Evolutionary conservation across 225 moss, liverwort and hornwort species (phyloP), one percentile per base, ranked within the genome.

Genomic region (Marchantia polymorpha): DNA sequence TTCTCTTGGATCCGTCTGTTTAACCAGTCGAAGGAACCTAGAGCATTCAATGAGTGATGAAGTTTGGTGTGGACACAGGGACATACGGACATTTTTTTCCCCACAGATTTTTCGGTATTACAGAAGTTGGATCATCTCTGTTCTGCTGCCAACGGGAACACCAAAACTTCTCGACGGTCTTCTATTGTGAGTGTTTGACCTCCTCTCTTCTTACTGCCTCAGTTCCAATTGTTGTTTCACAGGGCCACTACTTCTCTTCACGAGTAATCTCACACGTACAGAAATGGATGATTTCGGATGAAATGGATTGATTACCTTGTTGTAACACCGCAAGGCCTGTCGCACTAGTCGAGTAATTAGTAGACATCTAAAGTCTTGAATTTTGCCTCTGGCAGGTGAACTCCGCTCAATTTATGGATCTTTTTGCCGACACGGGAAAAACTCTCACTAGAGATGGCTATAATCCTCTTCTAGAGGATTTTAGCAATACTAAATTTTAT

Each of bases 391-490:
- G 58, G 51, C 89, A 99, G 95, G 88, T 95, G 66, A 92, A 89
- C 10, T 89, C 93, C 67, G 86, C 89, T 49, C 91, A 99, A 79
- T 99, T 95, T 56, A 93, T 99, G 93, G 91, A 92, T 51, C 91
- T 91, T 75, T 99, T 95, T 79, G 99, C 99, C 8, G 90, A 99
- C 69, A 89, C 90, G 20, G 88, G 80, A 25, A 92, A 91, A 83
- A 95, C 93, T 66, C 84, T 86, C 80, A 93, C 99, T 30, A 83
- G 91, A 73, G 93, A 93, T 81, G 95, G 95, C 4, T 99, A 85
- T 79, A 99, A 99, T 83, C 95, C 99, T 23, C 89, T 95, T 70
- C 81, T 99, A 63, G 99, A 99, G 83, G 99, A 99, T 82, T 99
- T 92, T 53, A 93, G 90, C 81, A 95, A 99, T 55, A 99, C 95